phyloP scores from a whole-genome alignment of 2,329 filamentous ascomycete species.

The Capronia americana region DNA sequence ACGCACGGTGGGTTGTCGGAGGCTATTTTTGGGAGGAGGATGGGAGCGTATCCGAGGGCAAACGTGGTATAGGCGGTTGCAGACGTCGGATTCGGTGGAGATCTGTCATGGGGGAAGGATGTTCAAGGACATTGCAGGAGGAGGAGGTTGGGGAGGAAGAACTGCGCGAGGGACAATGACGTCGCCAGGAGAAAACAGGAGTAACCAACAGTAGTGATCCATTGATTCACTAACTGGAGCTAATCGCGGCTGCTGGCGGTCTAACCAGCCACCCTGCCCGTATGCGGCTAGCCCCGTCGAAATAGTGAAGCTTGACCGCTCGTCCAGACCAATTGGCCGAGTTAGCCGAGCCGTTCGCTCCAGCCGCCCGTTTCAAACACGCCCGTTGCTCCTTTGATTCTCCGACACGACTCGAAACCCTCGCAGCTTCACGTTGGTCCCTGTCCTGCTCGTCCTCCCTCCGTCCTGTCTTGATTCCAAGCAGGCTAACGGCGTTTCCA shows the following conservation, averaged over 20 bases:
- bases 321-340: constrained; percentile 14
- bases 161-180: constrained; percentile 20
- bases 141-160: background rate
- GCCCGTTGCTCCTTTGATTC: constrained; percentile 25
- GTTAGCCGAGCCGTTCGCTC: constrained; percentile 6
- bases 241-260: background rate
- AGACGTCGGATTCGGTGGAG: background rate
- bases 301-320: background rate
- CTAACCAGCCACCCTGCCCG: background rate
- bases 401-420: constrained; percentile 37
- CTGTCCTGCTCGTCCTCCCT: constrained; percentile 13
- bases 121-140: constrained; percentile 26
- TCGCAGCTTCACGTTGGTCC: constrained; percentile 35
- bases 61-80: constrained; percentile 12
- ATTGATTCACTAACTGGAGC: background rate
- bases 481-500: constrained; percentile 15
- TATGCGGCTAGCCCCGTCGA: background rate
- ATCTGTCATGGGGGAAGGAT: background rate
- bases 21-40: constrained; percentile 23
- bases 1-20: background rate
- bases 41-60: background rate
- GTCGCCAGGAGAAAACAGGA: constrained; percentile 24
- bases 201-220: constrained; percentile 5
- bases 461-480: constrained; percentile 27
- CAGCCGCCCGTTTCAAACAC: constrained; percentile 31